Evolutionary conservation across 2,329 filamentous ascomycete genomes (phyloP), one percentile per base, ranked within the genome.

Genomic region (Rosellinia necatrix): DNA sequence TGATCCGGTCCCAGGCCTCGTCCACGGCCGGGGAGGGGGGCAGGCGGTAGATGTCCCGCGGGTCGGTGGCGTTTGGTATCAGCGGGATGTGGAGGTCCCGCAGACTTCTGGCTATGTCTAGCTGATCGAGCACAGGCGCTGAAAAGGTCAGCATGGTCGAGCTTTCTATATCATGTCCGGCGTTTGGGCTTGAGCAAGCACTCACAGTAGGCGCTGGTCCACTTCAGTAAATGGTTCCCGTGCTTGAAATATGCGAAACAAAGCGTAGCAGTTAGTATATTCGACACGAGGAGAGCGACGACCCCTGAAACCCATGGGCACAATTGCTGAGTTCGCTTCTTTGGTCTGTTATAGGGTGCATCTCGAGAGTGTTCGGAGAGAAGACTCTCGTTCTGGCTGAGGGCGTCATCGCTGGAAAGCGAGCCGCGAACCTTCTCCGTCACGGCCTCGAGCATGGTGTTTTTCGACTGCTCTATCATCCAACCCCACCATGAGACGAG

Each of bases 1-100:
- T 40, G 8, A 55, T 55, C 13, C 50, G 55, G 29, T 47, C 27
- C 55, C 55, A 59, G 5, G 40, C 58, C 7, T 46, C 41, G 15
- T 59, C 55, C 4, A 59, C 50, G 8, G 21, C 55, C 15, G 49
- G 58, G 15, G 38, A 47, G 12, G 58, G 50, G 19, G 22, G 29
- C 9, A 48, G 25, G 9, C 35, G 44, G 29, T 51, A 59, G 30
- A 59, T 60, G 21, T 30, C 29, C 4, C 9, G 6, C 1, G 41
- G 56, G 13, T 56, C 41, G 5, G 56, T 54, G 30, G 32, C 43
- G 25, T 58, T 49, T 12, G 52, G 25, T 15, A 40, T 30, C 6
- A 49, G 6, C n/a, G 24, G 34, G 17, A 49, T 49, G 25, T 30
- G 25, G 27, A 40, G 46, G n/a, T 49, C 19, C 25, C 8, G 10